Evolutionary conservation across 495 filamentous ascomycete species (phyloP).

Genomic region (Aspergillus cristatus): DNA sequence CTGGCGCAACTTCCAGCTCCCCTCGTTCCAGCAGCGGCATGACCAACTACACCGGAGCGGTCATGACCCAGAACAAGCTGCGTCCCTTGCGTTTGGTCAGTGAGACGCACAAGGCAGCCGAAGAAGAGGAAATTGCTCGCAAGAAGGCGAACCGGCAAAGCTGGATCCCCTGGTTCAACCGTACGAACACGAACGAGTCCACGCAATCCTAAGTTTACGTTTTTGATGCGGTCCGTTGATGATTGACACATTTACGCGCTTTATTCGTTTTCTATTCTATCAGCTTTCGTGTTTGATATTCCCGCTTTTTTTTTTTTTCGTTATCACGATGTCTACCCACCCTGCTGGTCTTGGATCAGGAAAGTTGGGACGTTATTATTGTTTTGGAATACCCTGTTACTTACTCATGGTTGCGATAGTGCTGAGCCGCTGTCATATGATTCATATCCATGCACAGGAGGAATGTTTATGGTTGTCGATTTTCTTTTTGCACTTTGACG

Average conservation of each 20-base stretch:
- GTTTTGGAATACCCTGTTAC: slow-evolving; percentile 6
- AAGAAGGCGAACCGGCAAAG: slow-evolving; percentile 53
- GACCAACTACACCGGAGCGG: slow-evolving; percentile 45
- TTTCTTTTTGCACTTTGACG: no score
- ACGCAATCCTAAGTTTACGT: slow-evolving; percentile 6
- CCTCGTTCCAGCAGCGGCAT: slow-evolving; percentile 46
- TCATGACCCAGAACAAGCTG: slow-evolving; percentile 68
- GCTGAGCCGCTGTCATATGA: neutral
- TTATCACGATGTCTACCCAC: neutral
- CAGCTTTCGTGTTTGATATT: slow-evolving; percentile 1
- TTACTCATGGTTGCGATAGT: neutral
- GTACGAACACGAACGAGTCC: slow-evolving; percentile 10
- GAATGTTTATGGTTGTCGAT: neutral
- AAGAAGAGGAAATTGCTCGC: slow-evolving; percentile 41
- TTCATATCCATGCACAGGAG: neutral
- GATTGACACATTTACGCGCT: slow-evolving; percentile 23
- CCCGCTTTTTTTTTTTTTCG: slow-evolving; percentile 4
- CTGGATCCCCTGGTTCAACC: slow-evolving; percentile 54
- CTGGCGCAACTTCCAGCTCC: slow-evolving; percentile 43
- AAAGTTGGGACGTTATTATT: slow-evolving; percentile 1
- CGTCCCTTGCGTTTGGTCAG: slow-evolving; percentile 76
- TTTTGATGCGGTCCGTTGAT: neutral
- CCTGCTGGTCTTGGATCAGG: neutral
- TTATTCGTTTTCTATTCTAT: slow-evolving; percentile 13
- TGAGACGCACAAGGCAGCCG: slow-evolving; percentile 30